Evolutionary conservation across 1,284 basidiomycete genomes (phyloP).

Genomic region (Microbotryum lychnidis-dioicae): DNA sequence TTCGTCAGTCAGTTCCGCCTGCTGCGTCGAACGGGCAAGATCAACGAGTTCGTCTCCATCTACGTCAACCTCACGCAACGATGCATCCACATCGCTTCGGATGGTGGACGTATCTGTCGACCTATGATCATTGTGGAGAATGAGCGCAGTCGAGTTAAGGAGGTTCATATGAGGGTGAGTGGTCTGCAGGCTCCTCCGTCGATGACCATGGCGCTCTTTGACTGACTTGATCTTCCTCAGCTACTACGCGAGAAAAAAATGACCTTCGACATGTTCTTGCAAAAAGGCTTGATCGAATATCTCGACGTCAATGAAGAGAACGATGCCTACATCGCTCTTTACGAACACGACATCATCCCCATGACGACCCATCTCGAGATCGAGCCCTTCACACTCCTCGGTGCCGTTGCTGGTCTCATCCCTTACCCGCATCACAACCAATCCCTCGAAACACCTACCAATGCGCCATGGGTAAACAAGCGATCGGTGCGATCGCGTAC

Average conservation of each 20-base stretch:
- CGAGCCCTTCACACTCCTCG: slow-evolving; percentile 95
- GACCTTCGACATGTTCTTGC: slow-evolving; percentile 90
- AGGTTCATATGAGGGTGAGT: slow-evolving; percentile 69
- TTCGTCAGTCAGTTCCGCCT: slow-evolving; percentile 89
- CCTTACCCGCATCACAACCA: slow-evolving; percentile 99
- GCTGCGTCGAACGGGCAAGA: slow-evolving; percentile 77
- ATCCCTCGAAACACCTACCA: slow-evolving; percentile 97
- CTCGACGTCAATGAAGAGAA: slow-evolving; percentile 99
- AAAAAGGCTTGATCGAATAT: slow-evolving; percentile 95
- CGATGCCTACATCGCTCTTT: slow-evolving; percentile 91
- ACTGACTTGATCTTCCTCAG: slow-evolving; percentile 41
- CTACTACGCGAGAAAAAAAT: slow-evolving; percentile 69
- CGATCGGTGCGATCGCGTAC: slow-evolving; percentile 97
- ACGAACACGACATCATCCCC: slow-evolving; percentile 75
- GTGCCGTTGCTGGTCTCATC: slow-evolving; percentile 94
- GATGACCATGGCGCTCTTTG: not conserved
- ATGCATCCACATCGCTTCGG: slow-evolving; percentile 92
- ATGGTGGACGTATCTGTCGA: slow-evolving; percentile 95
- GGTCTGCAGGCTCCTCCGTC: not conserved
- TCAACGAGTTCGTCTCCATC: slow-evolving; percentile 94
- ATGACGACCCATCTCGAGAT: slow-evolving; percentile 95
- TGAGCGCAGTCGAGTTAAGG: slow-evolving; percentile 64
- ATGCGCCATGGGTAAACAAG: slow-evolving; percentile 99
- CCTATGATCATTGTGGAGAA: slow-evolving; percentile 97
- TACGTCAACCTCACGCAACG: slow-evolving; percentile 95